Base-by-base conservation (phyloP, 2,329 filamentous ascomycete species). In the Aureobasidium sp. region DNA sequence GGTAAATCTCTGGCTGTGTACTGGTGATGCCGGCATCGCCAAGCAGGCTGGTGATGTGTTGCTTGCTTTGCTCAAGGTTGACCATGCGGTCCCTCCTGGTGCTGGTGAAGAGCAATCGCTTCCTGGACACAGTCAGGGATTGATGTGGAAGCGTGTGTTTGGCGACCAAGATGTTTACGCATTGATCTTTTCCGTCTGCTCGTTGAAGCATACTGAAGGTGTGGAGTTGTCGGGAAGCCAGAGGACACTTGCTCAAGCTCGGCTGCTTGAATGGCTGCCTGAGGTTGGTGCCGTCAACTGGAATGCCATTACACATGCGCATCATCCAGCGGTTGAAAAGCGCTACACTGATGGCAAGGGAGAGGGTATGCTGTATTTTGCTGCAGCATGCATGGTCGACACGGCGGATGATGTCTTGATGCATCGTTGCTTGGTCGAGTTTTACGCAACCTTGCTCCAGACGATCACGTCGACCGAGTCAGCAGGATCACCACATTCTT, bases 101-200 rank as follows among this genome's bases (percentile, higher is more conserved):
- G 67, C 63, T 46, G 67, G 65, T 65, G 70, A 70, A 61, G 73
- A 66, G 8, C 33, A 27, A n/a, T 42, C 46, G n/a, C 50, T 47
- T 19, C 49, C 43, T 19, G 63, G 65, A 17, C 64, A 65, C 49
- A 78, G 78, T 4, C 78, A 81, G 64, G 80, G 79, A 0, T 71
- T 84, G 1, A 74, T 87, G 67, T 86, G 83, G 84, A 79, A 82
- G 67, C 79, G 84, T 19, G 65, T 86, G 0, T 86, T 87, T 65
- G 76, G 77, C 2, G 84, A 86, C 64, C 78, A 75, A 61, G 78
- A 84, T 66, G 77, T 86, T 7, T 84, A 84, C 65, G 74, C 74
- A 1, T 72, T 79, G 8, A 73, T 86, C 33, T 86, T 83, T 70
- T 77, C 78, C 31, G 74, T 79, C 55, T 84, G 80, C 66, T 80